Base-by-base conservation (phyloP, 257 asterid genomes). In the Solanum medicagineum region DNA sequence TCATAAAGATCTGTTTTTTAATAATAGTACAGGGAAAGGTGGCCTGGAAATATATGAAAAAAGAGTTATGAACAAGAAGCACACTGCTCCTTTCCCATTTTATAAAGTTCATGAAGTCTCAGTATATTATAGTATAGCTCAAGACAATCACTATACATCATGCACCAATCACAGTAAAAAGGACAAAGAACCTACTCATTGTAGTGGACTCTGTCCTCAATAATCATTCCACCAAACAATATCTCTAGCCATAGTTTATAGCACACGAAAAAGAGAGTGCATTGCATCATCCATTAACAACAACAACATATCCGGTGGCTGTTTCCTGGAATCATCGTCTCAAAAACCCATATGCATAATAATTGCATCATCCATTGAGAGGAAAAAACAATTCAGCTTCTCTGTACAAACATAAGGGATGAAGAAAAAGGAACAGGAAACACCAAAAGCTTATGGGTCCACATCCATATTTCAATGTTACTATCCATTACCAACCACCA, bases 401-500 rank as follows among this genome's bases (percentile, higher is more conserved):
- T 57, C 83, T 81, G 85, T 56, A 40, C 45, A 53, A 60, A 60
- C 22, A 53, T n/a, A 69, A 49, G 22, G 29, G 73, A 29, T 75
- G 70, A 84, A 47, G 88, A 15, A 83, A 75, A 57, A 73, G 60
- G 81, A 80, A 74, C 32, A 81, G 70, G 86, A 32, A 85, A 86
- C 87, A 89, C 85, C 86, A 83, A 83, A 17, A 62, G 47, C 65
- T 66, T 13, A 53, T 60, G 93, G 95, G 94, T 60, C 94, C 94
- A 44, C 66, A 5, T 32, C 62, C 89, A 86, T 80, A 89, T 86
- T 88, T 87, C 87, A 90, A 90, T 87, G 89, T 84, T 92, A 88
- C 71, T 89, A 88, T 88, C 92, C 95, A 87, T 89, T 92, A 90
- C 89, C 90, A 90, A 90, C 92, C 77, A 89, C 84, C 92, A 86